Conservation (phyloP, 2,329 filamentous ascomycete genomes). For the Elsinoe australis region DNA sequence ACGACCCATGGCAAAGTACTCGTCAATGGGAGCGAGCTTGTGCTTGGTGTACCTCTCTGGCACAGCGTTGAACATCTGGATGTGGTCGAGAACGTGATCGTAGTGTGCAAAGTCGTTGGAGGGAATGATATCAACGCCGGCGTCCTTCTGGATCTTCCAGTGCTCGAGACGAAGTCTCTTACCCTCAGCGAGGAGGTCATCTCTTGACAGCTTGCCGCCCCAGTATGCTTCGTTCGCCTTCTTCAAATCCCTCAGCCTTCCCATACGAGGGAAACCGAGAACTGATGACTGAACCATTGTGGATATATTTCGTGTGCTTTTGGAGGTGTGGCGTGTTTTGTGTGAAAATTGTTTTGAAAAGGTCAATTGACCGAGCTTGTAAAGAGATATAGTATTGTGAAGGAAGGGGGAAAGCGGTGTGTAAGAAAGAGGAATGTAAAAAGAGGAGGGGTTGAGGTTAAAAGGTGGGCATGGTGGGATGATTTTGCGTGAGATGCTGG, state of each 20-base stretch:
- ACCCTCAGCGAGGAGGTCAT: slow-evolving; percentile 84
- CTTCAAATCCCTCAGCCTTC: slow-evolving; percentile 97
- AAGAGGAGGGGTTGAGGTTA: slow-evolving; percentile 7
- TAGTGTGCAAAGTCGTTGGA: slow-evolving; percentile 99
- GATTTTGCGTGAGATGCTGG: slow-evolving; percentile 13
- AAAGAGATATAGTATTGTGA: slow-evolving; percentile 5
- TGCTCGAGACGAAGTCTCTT: slow-evolving; percentile 94
- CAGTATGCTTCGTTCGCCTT: slow-evolving; percentile 99
- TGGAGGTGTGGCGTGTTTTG: background rate
- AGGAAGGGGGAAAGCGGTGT: slow-evolving; percentile 17
- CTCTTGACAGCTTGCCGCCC: slow-evolving; percentile 87
- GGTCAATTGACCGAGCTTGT: slow-evolving; percentile 5
- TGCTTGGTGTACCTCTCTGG: slow-evolving; percentile 91
- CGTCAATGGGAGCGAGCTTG: slow-evolving; percentile 78
- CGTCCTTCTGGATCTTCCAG: slow-evolving; percentile 99
- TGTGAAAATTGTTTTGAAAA: background rate
- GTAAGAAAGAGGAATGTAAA: slow-evolving; percentile 10
- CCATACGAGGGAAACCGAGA: slow-evolving; percentile 99
- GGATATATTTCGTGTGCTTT: slow-evolving; percentile 18
- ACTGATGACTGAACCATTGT: slow-evolving; percentile 56
- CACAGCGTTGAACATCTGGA: slow-evolving; percentile 90
- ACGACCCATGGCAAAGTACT: slow-evolving; percentile 99
- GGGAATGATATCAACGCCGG: slow-evolving; percentile 93
- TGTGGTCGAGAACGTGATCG: slow-evolving; percentile 95
- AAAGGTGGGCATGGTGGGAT: slow-evolving; percentile 16